Conservation (phyloP, 139 green algal genomes). For the Chlorella sp. region DNA sequence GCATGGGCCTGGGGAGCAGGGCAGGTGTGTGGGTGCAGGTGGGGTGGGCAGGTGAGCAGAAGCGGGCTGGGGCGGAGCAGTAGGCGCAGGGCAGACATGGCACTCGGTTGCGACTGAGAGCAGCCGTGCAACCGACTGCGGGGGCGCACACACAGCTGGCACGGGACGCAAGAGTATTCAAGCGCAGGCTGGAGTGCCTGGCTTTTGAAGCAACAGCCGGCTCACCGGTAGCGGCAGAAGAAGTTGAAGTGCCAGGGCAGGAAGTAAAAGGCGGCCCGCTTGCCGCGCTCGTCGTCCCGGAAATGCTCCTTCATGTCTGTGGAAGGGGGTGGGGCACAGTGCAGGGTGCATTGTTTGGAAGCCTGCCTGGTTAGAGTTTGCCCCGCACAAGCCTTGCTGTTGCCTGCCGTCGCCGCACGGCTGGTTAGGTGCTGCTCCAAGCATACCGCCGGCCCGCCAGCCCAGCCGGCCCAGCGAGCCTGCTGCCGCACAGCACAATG, state of each 20-base stretch:
- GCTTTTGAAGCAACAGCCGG: not conserved
- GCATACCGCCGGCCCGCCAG: no score
- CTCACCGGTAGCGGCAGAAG: constrained; percentile 55
- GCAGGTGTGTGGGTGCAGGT: not conserved
- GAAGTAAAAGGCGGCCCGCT: constrained; percentile 81
- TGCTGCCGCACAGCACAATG: no score
- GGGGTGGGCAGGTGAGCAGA: not conserved
- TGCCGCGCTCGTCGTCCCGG: constrained; percentile 75
- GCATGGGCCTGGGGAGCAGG: constrained; percentile 50
- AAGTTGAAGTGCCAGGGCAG: constrained; percentile 77
- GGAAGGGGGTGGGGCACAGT: not conserved
- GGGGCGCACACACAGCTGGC: no score
- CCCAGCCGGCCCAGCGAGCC: no score
- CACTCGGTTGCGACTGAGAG: no score
- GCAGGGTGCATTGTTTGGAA: no score
- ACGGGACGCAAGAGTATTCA: no score
- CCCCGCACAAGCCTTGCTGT: constrained; percentile 74
- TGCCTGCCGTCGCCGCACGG: constrained; percentile 36
- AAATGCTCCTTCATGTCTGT: constrained; percentile 76
- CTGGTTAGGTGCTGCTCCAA: not conserved
- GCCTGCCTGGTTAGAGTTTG: no score
- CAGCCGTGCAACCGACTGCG: no score
- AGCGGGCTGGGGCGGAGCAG: not conserved
- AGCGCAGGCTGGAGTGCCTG: no score
- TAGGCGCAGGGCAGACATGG: no score